Evolutionary conservation across 306 rosid species (phyloP).

Genomic region (Astragalus glycyphyllos): DNA sequence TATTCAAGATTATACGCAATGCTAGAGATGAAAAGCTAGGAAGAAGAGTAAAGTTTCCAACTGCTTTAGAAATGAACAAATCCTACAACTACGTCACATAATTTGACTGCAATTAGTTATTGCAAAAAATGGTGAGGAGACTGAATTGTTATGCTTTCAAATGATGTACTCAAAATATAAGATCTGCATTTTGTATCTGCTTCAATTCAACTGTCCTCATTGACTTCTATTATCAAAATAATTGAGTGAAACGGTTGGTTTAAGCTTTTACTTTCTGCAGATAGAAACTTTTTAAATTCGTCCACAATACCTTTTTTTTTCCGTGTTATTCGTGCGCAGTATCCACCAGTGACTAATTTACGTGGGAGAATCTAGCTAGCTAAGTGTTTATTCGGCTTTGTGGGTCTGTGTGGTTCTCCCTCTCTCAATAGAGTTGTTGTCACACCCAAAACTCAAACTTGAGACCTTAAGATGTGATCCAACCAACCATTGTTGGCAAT

Average conservation of each 20-base stretch:
- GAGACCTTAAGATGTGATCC: no score
- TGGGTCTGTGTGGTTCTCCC: no score
- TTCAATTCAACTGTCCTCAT: constrained; percentile 30
- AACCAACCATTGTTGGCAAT: no score
- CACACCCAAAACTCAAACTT: no score
- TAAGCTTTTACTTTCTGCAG: constrained; percentile 24
- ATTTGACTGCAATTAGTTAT: background rate
- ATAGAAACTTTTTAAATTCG: background rate
- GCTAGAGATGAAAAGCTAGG: background rate
- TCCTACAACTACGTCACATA: constrained; percentile 21
- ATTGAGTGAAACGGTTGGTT: constrained; percentile 26
- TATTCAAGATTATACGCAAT: constrained; percentile 5
- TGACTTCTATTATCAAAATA: constrained; percentile 39
- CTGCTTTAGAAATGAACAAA: constrained; percentile 7
- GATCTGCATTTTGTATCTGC: constrained; percentile 14
- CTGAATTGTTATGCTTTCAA: background rate
- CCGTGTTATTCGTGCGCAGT: no score
- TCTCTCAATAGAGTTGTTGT: no score
- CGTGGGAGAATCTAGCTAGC: no score
- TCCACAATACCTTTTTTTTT: no score
- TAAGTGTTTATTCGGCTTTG: no score
- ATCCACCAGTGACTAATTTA: no score
- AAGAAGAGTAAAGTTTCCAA: background rate
- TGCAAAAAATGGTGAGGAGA: no score
- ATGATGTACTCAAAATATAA: background rate